These are phyloP conservation scores for Clitopilus hobsonii DNA, from an alignment of 768 basidiomycete genomes.

Conservation along the genomic window DNA sequence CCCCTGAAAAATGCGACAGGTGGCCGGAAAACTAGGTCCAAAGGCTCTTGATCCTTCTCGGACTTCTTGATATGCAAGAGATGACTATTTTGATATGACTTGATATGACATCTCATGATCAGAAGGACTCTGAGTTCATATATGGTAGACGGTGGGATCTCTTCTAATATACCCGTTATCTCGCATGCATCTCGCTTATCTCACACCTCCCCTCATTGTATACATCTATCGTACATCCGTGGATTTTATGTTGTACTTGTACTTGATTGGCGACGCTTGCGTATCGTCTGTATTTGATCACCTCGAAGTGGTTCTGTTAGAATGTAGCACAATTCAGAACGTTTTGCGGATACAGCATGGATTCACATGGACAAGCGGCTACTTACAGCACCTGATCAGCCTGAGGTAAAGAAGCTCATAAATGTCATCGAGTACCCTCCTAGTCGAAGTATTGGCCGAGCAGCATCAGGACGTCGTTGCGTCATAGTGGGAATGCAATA, in stretches of 20 bases:
- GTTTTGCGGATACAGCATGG: not conserved
- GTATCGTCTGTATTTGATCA: not conserved
- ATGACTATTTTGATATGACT: not conserved
- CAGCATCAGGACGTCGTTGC: not conserved
- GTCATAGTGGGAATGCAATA: not conserved
- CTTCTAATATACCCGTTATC: conserved; percentile 4
- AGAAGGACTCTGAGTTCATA: conserved; percentile 1
- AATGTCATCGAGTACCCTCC: no score
- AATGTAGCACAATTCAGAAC: no score
- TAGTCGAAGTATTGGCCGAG: no score
- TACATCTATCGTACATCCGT: conserved; percentile 2
- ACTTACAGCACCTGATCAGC: not conserved
- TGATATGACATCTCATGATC: not conserved
- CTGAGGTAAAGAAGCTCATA: not conserved
- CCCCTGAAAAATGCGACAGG: not conserved
- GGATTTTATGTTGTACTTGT: not conserved
- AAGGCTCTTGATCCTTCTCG: not conserved
- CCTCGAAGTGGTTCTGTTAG: no score
- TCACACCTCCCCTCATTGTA: conserved; percentile 3
- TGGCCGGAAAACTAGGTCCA: not conserved
- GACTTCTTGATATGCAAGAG: not conserved
- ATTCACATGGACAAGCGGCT: not conserved
- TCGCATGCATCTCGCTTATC: conserved; percentile 8
- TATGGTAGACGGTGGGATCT: not conserved
- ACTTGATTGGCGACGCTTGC: not conserved